Evolutionary conservation across 2,329 filamentous ascomycete genomes (phyloP).

Genomic region (Fusarium concolor): DNA sequence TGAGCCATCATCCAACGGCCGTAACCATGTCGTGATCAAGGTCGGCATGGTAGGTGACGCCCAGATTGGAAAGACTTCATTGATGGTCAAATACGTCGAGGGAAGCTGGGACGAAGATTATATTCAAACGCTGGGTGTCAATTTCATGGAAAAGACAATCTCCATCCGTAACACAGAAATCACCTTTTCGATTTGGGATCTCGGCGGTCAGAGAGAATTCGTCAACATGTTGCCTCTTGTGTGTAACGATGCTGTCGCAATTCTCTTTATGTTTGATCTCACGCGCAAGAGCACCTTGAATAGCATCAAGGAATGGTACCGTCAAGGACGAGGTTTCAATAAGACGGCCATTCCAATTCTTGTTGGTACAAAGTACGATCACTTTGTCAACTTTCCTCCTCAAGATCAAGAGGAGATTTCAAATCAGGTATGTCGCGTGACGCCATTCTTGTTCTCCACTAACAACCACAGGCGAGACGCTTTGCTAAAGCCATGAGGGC

Average conservation of each 20-base stretch:
- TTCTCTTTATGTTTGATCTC: conserved; percentile 99
- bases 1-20: conserved; percentile 58
- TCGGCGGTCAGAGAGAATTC: conserved; percentile 97
- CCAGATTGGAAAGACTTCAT: conserved; percentile 97
- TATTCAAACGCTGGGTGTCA: conserved; percentile 97
- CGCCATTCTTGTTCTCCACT: background rate
- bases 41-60: conserved; percentile 99
- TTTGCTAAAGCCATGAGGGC: conserved; percentile 99
- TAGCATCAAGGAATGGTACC: conserved; percentile 99
- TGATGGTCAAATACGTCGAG: conserved; percentile 99
- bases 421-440: conserved; percentile 75
- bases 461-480: conserved; percentile 77
- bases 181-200: conserved; percentile 99
- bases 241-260: conserved; percentile 98
- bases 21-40: conserved; percentile 93
- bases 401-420: conserved; percentile 99
- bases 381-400: conserved; percentile 97
- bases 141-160: conserved; percentile 99
- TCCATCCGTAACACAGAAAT: conserved; percentile 99
- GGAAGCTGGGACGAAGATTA: conserved; percentile 99
- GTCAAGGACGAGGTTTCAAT: conserved; percentile 97
- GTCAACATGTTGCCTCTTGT: conserved; percentile 99
- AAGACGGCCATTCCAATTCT: conserved; percentile 99
- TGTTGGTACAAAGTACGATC: conserved; percentile 98
- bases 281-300: conserved; percentile 98